Percentiles rank a stretch among this genome's conserved stretches.
Evolutionary conservation across 2,329 filamentous ascomycete species (phyloP).

Genomic region (Hypoxylon sp.): DNA sequence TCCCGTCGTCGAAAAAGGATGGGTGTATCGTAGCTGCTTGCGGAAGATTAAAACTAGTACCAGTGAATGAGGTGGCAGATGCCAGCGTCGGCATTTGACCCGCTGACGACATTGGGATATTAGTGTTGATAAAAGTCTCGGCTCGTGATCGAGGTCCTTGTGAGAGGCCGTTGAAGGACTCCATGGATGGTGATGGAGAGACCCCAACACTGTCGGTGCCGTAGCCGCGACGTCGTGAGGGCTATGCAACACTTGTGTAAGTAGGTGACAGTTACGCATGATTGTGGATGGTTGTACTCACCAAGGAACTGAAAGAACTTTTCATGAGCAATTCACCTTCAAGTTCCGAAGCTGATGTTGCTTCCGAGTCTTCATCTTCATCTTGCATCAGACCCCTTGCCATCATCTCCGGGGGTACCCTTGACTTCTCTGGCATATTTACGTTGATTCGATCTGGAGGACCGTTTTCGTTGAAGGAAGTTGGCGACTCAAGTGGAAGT

Average conservation of each 20-base stretch:
- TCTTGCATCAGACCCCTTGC: conserved; percentile 84
- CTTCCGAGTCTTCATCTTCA: conserved; percentile 90
- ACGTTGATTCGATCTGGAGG: conserved; percentile 92
- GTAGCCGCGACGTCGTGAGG: conserved; percentile 74
- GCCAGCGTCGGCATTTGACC: conserved; percentile 66
- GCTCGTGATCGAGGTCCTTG: conserved; percentile 70
- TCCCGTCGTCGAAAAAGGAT: conserved; percentile 93
- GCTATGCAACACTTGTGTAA: conserved; percentile 57
- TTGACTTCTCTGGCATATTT: conserved; percentile 88
- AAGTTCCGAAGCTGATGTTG: conserved; percentile 85
- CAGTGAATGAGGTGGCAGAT: conserved; percentile 75
- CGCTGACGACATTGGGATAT: conserved; percentile 58
- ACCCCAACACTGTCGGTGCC: conserved; percentile 72
- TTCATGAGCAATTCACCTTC: conserved; percentile 83
- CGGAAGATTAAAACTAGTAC: conserved; percentile 70
- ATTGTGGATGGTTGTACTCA: conserved; percentile 60
- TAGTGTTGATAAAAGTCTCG: conserved; percentile 68
- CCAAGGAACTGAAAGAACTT: conserved; percentile 77
- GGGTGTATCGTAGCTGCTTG: conserved; percentile 76
- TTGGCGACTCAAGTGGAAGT: conserved; percentile 90
- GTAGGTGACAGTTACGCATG: conserved; percentile 36
- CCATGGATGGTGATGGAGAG: conserved; percentile 91
- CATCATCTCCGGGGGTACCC: conserved; percentile 92
- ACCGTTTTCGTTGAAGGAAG: conserved; percentile 83
- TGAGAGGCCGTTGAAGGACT: conserved; percentile 83